These are phyloP conservation scores for Stephania japonica DNA, from an alignment of 164 flowering plant species.

Conservation along the genomic window DNA sequence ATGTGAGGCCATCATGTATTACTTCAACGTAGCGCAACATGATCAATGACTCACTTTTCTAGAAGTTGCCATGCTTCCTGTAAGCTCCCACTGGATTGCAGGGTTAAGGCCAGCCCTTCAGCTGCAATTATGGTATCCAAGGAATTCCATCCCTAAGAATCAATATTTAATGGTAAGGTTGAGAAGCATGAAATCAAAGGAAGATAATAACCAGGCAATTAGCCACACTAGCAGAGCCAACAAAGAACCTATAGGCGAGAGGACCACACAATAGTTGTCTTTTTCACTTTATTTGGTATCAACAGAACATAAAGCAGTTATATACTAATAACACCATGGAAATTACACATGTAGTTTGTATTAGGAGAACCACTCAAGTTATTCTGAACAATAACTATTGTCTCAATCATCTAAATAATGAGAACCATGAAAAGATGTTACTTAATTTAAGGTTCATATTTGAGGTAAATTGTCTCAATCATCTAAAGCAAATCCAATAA, in stretches of 20 bases:
- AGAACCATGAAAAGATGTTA: no score
- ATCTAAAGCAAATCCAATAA: no score
- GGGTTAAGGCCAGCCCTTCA: conserved; percentile 60
- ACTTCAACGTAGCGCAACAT: neutral
- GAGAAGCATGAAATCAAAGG: neutral
- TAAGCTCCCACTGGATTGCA: conserved; percentile 51
- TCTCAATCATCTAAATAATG: no score
- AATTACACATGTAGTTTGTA: neutral
- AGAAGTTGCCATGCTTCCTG: conserved; percentile 66
- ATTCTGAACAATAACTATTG: no score
- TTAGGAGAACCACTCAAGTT: neutral
- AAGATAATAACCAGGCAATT: neutral
- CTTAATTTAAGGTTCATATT: no score
- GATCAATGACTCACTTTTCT: conserved; percentile 38
- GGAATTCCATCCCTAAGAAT: conserved; percentile 71
- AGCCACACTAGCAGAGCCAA: neutral
- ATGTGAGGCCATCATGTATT: neutral
- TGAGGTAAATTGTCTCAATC: no score
- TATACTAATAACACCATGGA: no score
- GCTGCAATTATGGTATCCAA: conserved; percentile 71
- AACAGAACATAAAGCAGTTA: no score
- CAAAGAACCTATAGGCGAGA: neutral
- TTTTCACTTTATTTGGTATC: no score
- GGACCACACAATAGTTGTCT: neutral
- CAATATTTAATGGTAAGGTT: neutral